Conservation (phyloP, 495 filamentous ascomycete genomes). For the Friedmanniomyces simplex region DNA sequence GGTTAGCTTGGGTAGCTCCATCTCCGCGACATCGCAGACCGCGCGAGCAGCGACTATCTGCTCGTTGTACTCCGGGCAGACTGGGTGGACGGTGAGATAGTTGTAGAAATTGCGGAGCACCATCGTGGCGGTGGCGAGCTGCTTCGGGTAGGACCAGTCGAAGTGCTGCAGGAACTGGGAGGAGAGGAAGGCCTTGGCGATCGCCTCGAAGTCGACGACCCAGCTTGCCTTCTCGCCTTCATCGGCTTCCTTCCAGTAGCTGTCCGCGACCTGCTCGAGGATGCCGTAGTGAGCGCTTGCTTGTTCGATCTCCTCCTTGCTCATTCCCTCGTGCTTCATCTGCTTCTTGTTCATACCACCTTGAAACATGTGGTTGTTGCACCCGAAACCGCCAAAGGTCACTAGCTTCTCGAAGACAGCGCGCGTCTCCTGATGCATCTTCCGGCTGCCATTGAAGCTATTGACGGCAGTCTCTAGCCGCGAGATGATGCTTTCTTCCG, state of each 20-base stretch:
- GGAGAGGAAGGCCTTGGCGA: conserved; percentile 63
- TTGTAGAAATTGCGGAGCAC: conserved; percentile 80
- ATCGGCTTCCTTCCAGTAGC: conserved; percentile 15
- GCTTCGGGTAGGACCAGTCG: conserved; percentile 35
- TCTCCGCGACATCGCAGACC: conserved; percentile 56
- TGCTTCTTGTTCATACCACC: conserved; percentile 44
- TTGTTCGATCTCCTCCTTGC: conserved; percentile 44
- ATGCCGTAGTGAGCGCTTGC: conserved; percentile 34
- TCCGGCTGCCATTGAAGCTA: conserved; percentile 65
- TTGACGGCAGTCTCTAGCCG: conserved; percentile 82
- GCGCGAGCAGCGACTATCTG: conserved; percentile 55
- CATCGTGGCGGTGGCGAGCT: conserved; percentile 42
- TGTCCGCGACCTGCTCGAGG: conserved; percentile 6
- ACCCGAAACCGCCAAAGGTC: conserved; percentile 68
- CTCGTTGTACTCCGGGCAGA: conserved; percentile 66
- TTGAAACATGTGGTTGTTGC: conserved; percentile 54
- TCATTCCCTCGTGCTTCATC: conserved; percentile 46
- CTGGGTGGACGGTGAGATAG: conserved; percentile 73
- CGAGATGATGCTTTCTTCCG: conserved; percentile 23
- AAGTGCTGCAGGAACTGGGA: conserved; percentile 40
- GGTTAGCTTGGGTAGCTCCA: conserved; percentile 51
- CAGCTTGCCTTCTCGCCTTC: conserved; percentile 42
- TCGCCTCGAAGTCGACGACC: conserved; percentile 67
- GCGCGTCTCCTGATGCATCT: conserved; percentile 50
- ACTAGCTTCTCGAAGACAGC: conserved; percentile 71